Percentiles rank a stretch among this genome's conserved stretches.
Conservation (phyloP, 345 rosid genomes). For the Streptanthus diversifolius region DNA sequence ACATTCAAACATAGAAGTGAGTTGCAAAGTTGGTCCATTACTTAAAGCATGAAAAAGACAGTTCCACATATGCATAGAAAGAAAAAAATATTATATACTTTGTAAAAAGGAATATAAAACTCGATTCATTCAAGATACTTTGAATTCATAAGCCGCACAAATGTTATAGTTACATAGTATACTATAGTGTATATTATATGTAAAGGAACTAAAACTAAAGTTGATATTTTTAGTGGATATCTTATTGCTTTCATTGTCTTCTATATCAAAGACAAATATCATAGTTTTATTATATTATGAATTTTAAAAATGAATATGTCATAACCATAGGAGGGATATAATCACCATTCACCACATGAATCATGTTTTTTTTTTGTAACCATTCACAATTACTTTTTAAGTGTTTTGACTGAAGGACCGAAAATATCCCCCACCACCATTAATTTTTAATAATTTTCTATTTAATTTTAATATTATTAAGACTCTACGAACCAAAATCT, state of each 20-base stretch:
- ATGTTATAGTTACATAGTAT: neutral
- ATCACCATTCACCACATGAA: constrained; percentile 18
- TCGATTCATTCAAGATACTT: neutral
- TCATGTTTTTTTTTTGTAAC: constrained; percentile 3
- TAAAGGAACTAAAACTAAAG: neutral
- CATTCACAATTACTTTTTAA: neutral
- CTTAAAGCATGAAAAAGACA: constrained; percentile 20
- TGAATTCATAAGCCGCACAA: neutral
- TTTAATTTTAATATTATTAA: neutral
- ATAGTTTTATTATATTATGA: too few relatives aligned
- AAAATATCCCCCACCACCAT: constrained; percentile 6
- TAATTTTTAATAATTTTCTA: constrained; percentile 2
- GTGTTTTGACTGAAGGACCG: neutral
- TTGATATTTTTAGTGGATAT: neutral
- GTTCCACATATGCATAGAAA: neutral
- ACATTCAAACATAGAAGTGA: constrained; percentile 5
- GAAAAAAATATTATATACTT: neutral
- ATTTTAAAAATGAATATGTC: too few relatives aligned
- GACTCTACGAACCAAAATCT: neutral
- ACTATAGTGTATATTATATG: neutral
- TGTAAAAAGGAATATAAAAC: neutral
- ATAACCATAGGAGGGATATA: neutral
- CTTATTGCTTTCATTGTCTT: neutral
- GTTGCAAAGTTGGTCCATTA: constrained; percentile 30
- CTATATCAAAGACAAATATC: too few relatives aligned